Evolutionary conservation across 352 stramenopile species (phyloP), one percentile per base, ranked within the genome.

Genomic region (Pythium phragmitis): DNA sequence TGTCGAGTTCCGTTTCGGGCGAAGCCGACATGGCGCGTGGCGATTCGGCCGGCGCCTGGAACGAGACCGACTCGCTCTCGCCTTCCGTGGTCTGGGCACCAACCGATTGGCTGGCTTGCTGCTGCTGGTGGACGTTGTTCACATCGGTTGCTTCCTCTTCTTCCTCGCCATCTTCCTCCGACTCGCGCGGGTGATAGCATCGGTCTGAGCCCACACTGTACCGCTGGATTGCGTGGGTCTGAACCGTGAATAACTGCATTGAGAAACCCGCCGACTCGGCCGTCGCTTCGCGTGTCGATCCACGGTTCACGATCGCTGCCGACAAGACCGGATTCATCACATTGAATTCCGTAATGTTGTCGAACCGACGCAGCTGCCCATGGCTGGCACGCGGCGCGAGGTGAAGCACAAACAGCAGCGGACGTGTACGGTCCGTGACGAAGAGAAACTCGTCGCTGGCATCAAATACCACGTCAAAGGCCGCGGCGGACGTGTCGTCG

Each of bases 171-270:
- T 82, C 68, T 66, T 88, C 79, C 7, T 85, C 62, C 3, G 60
- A 72, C n/a, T 62, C 63, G 5, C 65, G 66, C 17, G 80, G 79
- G 5, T 84, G 37, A 54, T 81, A 92, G 61, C 84, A 94, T 48
- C 77, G 76, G 28, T 70, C 77, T 19, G 83, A 77, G 9, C 63
- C 64, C 3, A 94, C 84, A 30, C 89, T 78, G 67, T 94, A 94
- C 12, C 86, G 84, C 67, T 94, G 86, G 63, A 94, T 94, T 19
- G 86, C 86, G 19, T 92, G 80, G 1, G 86, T 92, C 65, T 94
- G 86, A 8, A 92, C 61, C 48, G 80, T 89, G 48, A 89, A 94
- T 7, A 92, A 69, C 65, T 92, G 83, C 83, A 94, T 94, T 11
- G 75, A 80, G 23, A 89, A 84, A 36, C 82, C 76, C 14, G 16